Evolutionary conservation across 352 stramenopile species (phyloP).

Genomic region (Pythium oligandrum): DNA sequence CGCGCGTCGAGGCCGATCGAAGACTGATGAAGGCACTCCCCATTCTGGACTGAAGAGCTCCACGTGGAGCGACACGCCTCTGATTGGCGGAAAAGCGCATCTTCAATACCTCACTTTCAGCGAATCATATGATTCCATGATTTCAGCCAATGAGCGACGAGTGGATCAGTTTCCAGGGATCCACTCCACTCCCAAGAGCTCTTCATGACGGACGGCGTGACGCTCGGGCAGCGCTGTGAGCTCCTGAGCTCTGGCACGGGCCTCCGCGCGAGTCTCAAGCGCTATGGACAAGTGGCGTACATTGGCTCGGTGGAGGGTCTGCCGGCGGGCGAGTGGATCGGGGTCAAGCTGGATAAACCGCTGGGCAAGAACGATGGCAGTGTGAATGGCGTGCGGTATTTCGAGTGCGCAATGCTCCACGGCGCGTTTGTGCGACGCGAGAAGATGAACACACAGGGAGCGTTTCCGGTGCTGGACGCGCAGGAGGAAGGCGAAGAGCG

Average conservation of each 20-base stretch:
- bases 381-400: slow-evolving; percentile 51
- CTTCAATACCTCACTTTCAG: background rate
- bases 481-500: slow-evolving; percentile 51
- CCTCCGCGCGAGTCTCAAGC: slow-evolving; percentile 56
- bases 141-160: background rate
- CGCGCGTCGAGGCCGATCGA: too few relatives aligned
- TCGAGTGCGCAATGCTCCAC: slow-evolving; percentile 49
- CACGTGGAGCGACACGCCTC: background rate
- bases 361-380: slow-evolving; percentile 73
- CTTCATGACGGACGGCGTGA: background rate
- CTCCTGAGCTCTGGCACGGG: slow-evolving; percentile 30
- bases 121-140: background rate
- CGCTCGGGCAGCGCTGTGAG: slow-evolving; percentile 50
- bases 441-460: slow-evolving; percentile 42
- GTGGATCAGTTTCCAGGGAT: too few relatives aligned
- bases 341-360: slow-evolving; percentile 67
- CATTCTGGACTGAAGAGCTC: slow-evolving; percentile 8
- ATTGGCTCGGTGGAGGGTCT: slow-evolving; percentile 51
- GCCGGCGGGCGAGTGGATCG: slow-evolving; percentile 56
- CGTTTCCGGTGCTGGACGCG: slow-evolving; percentile 46
- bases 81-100: slow-evolving; percentile 8
- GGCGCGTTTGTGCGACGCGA: slow-evolving; percentile 64
- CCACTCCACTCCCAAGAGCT: too few relatives aligned
- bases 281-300: slow-evolving; percentile 65
- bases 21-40: background rate